Evolutionary conservation across 176 grass and related monocot species (phyloP), one percentile per base, ranked within the genome.

Genomic region (Cenchrus purpureus): DNA sequence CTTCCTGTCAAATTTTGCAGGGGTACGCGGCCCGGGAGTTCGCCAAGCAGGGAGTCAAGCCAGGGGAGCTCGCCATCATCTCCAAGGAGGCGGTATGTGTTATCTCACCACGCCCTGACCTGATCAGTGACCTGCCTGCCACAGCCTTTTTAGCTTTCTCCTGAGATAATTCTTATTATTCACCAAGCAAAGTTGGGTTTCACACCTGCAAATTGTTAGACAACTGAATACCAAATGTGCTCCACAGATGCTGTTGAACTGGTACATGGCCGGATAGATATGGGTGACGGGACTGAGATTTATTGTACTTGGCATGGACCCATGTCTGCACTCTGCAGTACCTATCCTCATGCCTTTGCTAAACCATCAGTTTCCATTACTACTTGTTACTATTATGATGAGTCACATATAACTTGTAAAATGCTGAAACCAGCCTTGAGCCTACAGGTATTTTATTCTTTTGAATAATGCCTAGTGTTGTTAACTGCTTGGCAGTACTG

Each of bases 1-100:
- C 31, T 40, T 58, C 8, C 75, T 22, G 28, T 17, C 49, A 28
- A 70, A 19, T 51, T 83, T 79, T 83, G 62, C 76, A 98, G 97
- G 97, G 97, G 31, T 98, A 95, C 74, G 97, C 97, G 32, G 93
- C 93, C 8, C 86, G 86, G 66, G 97, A 98, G 86, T 98, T 98
- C 59, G 86, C 81, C 3, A 95, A 98, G 81, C 90, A 91, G 81
- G 88, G 90, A 48, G 73, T 92, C 16, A 72, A 94, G 74, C 93
- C 91, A 2, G 97, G 97, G 84, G 93, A 98, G 86, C 89, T 98
- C 32, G 93, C 93, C 69, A 86, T 98, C 84, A 94, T 98, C 85
- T 98, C 97, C 70, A 98, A 95, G 89, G 97, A 98, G 77, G 91
- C 91, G 17, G 93, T 95, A 94, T 37, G 76, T 57, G 22, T 29